Base-by-base conservation (phyloP, 495 filamentous ascomycete genomes). In the Aspergillus nanangensis region DNA sequence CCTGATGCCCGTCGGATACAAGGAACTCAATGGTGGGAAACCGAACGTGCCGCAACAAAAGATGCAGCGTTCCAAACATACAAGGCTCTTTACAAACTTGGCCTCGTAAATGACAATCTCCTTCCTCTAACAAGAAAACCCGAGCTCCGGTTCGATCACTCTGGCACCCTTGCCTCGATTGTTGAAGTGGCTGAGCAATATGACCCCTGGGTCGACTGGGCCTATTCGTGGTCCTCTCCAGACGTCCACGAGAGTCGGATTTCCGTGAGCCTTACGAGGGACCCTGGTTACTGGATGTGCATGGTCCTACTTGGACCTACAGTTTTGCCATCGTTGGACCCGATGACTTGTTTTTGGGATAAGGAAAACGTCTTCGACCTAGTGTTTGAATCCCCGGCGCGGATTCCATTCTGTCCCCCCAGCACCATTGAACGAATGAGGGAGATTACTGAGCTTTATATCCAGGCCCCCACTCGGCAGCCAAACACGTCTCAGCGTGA, bases 31-130 rank as follows among this genome's bases (percentile, higher is more conserved):
- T 47, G 59, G 37, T 96, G 90, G 89, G 58, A 48, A 4, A 86
- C 84, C 1, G 88, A 96, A 59, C 80, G 74, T 31, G 82, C 75
- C 40, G 92, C 93, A 4, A 80, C 71, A 50, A 87, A 84, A 50
- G 93, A 96, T 57, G 84, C 88, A 2, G 87, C 90, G 0, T 93
- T 95, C 42, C 77, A 88, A 54, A 87, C 90, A 10, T 95, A 92
- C 56, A 63, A 75, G 20, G 74, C 73, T 2, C 72, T 98, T 0
- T 81, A 90, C 55, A 47, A 78, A 25, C 82, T 77, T 32, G 83
- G 84, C 0, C 67, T 95, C 18, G 64, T 96, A 17, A 89, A 90
- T 40, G 78, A 95, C 33, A 79, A 95, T 50, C 71, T 96, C 1
- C 69, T 96, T 44, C 92, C 93, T 1, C 24, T 66, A 40, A 61